phyloP scores from a whole-genome alignment of 2,329 filamentous ascomycete species.

The Aspergillus terreus region DNA sequence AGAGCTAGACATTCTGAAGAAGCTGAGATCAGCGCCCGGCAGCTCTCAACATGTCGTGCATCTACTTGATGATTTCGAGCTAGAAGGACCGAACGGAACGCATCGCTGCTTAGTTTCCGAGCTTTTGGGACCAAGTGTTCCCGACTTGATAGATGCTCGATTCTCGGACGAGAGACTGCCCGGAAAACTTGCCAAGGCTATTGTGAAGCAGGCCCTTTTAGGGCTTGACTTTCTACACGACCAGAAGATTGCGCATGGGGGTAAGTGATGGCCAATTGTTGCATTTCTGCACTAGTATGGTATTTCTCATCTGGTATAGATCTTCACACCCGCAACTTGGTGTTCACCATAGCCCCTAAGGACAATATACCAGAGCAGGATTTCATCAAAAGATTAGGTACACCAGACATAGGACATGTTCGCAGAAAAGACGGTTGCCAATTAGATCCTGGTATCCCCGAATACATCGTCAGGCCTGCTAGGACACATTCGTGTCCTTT shows the following conservation, averaged over 20 bases:
- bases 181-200: constrained; percentile 38
- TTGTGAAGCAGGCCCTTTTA: constrained; percentile 39
- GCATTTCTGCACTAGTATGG: background rate
- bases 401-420: constrained; percentile 24
- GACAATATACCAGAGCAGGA: constrained; percentile 13
- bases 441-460: constrained; percentile 18
- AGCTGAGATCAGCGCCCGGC: constrained; percentile 11
- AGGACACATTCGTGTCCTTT: constrained; percentile 11
- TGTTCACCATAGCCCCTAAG: constrained; percentile 18
- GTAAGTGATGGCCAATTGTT: constrained; percentile 10
- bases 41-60: constrained; percentile 29
- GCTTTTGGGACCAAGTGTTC: constrained; percentile 39
- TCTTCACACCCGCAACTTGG: constrained; percentile 26
- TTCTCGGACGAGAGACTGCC: constrained; percentile 37
- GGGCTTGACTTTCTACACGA: constrained; percentile 39
- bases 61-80: constrained; percentile 36
- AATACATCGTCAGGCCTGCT: constrained; percentile 23
- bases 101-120: constrained; percentile 46
- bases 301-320: constrained; percentile 19
- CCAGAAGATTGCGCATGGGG: constrained; percentile 40
- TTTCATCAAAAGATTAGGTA: constrained; percentile 20
- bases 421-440: constrained; percentile 18
- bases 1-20: constrained; percentile 17
- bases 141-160: constrained; percentile 32
- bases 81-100: constrained; percentile 43